Evolutionary conservation across 345 rosid genomes (phyloP).

Genomic region (Salix exigua): DNA sequence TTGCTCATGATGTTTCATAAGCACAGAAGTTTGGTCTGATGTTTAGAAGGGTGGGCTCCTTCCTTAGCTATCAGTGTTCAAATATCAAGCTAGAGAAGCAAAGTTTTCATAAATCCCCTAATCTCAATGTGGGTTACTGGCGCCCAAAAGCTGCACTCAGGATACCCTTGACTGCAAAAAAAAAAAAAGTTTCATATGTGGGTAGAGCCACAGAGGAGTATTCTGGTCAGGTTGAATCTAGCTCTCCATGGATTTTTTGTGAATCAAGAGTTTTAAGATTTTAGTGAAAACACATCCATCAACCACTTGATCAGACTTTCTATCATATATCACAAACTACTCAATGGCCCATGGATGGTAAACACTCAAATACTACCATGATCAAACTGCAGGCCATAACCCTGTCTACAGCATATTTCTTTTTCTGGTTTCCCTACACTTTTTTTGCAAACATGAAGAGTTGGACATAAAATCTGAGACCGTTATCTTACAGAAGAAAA

Average conservation of each 20-base stretch:
- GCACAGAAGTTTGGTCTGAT: background rate
- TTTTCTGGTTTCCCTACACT: background rate
- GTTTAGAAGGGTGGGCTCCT: background rate
- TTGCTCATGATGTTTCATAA: background rate
- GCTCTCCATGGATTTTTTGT: background rate
- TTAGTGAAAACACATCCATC: background rate
- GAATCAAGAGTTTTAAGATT: background rate
- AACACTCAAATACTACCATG: background rate
- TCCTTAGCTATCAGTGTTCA: no score
- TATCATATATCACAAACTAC: background rate
- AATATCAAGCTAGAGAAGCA: no score
- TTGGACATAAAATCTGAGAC: background rate
- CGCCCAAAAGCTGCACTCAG: background rate
- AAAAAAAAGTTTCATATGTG: background rate
- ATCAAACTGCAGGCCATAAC: constrained; percentile 1
- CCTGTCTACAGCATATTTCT: background rate
- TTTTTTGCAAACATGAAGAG: background rate
- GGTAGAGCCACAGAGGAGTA: background rate
- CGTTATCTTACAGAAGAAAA: constrained; percentile 67
- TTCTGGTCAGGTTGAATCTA: background rate
- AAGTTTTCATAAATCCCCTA: no score
- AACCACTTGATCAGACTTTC: background rate
- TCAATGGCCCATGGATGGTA: background rate
- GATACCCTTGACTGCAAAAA: background rate
- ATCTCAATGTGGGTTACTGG: background rate